A percentile compares a stretch with the other conserved stretches of the same genome.
These are phyloP conservation scores for Kodamaea sagamina DNA, from an alignment of 805 yeast species.

Conservation along the genomic window DNA sequence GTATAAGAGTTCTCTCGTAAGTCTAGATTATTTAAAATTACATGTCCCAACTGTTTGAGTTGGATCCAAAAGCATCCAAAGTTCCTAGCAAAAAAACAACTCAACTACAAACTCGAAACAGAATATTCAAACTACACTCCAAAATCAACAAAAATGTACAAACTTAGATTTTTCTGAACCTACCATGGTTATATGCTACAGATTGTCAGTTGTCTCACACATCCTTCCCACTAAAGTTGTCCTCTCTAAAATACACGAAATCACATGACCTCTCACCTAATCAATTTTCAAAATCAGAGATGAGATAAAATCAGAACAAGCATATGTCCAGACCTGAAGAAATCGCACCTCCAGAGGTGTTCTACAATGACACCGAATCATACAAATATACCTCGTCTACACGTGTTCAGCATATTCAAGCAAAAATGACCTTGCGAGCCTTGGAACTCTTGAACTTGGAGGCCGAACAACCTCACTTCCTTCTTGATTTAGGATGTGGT, in stretches of 20 bases:
- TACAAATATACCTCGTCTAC: constrained; percentile 87
- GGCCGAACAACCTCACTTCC: constrained; percentile 55
- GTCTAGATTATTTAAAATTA: too few relatives aligned
- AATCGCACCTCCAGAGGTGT: constrained; percentile 94
- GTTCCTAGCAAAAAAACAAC: too few relatives aligned
- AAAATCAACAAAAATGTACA: too few relatives aligned
- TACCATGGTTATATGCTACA: too few relatives aligned
- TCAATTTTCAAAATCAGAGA: neutral
- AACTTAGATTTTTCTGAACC: too few relatives aligned
- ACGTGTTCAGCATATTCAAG: constrained; percentile 98
- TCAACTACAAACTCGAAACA: too few relatives aligned
- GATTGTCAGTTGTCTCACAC: too few relatives aligned
- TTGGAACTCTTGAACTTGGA: constrained; percentile 81
- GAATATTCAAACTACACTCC: too few relatives aligned
- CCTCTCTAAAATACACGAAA: neutral
- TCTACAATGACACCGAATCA: constrained; percentile 89
- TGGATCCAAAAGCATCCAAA: too few relatives aligned
- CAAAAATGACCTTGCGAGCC: constrained; percentile 94
- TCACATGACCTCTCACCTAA: neutral
- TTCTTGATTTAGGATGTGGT: constrained; percentile 95
- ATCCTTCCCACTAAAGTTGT: neutral
- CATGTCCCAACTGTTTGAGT: too few relatives aligned
- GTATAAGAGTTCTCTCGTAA: too few relatives aligned
- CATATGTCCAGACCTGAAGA: constrained; percentile 97
- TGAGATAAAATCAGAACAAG: constrained; percentile 5